Evolutionary conservation across 1,284 basidiomycete genomes (phyloP), one percentile per base, ranked within the genome.

Genomic region (Ceratobasidium theobromae): DNA sequence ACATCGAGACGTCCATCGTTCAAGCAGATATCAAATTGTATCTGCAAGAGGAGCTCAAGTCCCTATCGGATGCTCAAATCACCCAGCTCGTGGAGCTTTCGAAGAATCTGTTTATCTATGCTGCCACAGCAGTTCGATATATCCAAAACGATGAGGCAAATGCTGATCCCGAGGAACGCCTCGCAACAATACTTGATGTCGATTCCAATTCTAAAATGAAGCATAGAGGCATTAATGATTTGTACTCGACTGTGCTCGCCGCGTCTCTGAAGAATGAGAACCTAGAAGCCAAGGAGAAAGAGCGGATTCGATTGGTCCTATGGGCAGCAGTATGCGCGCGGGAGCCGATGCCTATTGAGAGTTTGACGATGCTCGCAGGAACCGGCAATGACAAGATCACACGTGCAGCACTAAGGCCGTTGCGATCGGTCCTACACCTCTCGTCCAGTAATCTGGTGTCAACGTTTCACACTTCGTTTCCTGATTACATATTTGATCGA

Each of bases 1-100:
- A 60, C 23, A 38, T 60, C 32, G 57, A 60, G 23, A 16, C 18
- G 18, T 49, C 57, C 32, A 18, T 60, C 18, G 57, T 60, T 5
- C 57, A 60, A 27, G 45, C 46, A 9, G 57, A 60, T 12, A 60
- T 60, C 57, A 30, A 49, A 16, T 38, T 33, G 21, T 60, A 49
- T 40, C 46, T 60, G 4, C 11, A 25, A 12, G 45, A 18, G 28
- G 41, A 60, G 30, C 45, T 60, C 14, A 8, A 8, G 11, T 21
- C 28, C 9, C 9, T 35, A 14, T 33, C 46, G 9, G 2, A 18
- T 23, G 32, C 18, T 1, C 25, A 51, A 27, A 9, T 60, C 45
- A 38, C 35, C 21, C 9, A 16, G 16, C 46, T 60, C 12, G 57
- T 33, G 4, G 35, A 18, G 5, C 57, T 9, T 1, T 27, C 57